phyloP scores from a whole-genome alignment of 192 early-diverging fungal species.

The Paraglomus occultum region DNA sequence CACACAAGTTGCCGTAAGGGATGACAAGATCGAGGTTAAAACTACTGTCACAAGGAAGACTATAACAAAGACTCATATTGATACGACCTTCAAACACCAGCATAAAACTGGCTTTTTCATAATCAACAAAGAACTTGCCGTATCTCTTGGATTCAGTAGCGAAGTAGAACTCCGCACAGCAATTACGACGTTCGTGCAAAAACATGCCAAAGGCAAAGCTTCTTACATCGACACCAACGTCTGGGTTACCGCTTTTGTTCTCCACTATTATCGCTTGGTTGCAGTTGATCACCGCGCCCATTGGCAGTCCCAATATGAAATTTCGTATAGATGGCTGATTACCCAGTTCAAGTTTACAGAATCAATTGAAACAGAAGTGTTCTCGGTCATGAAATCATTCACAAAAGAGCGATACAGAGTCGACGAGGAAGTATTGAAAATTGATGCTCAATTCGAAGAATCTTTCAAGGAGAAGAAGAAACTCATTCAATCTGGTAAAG shows the following conservation, averaged over 20 bases:
- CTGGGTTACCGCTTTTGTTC: constrained; percentile 6
- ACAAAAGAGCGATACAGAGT: constrained; percentile 13
- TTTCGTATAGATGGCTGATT: constrained; percentile 16
- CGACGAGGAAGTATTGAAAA: background rate
- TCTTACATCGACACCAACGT: background rate
- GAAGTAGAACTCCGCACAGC: background rate
- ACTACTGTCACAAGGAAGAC: constrained; percentile 1
- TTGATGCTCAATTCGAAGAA: background rate
- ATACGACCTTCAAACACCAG: constrained; percentile 3
- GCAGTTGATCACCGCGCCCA: constrained; percentile 2
- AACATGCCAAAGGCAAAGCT: background rate
- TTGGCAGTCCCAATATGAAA: constrained; percentile 11
- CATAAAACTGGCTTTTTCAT: background rate
- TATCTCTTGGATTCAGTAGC: constrained; percentile 4
- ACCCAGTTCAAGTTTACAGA: constrained; percentile 18
- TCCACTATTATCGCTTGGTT: constrained; percentile 17
- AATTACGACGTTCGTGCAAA: background rate
- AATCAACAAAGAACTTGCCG: constrained; percentile 13
- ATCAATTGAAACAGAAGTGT: constrained; percentile 12
- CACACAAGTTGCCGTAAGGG: too few species aligned
- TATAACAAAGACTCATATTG: background rate
- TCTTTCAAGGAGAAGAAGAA: too few species aligned
- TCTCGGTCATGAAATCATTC: constrained; percentile 8
- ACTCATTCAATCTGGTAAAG: too few species aligned
- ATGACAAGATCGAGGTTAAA: too few species aligned